Percentiles rank a stretch among this genome's conserved stretches.
Conservation (phyloP, 176 grass and related monocot species). For the Ensete ventricosum region DNA sequence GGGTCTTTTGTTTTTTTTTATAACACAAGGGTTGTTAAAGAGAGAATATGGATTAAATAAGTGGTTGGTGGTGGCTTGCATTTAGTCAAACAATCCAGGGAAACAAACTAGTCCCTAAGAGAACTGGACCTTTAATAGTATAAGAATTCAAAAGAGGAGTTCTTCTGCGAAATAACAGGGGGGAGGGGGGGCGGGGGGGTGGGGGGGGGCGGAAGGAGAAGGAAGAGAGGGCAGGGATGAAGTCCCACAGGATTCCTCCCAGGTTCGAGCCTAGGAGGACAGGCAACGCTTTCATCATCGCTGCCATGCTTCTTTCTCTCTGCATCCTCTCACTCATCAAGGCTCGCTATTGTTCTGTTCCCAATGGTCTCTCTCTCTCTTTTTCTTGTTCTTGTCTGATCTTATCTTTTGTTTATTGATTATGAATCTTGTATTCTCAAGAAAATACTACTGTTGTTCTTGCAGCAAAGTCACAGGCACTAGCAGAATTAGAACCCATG, state of each 20-base stretch:
- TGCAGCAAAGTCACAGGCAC: constrained; percentile 4
- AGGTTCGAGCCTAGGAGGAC: constrained; percentile 38
- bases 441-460: not conserved
- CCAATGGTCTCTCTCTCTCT: constrained; percentile 4
- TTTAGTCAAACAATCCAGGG: not conserved
- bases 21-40: not conserved
- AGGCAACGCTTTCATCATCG: constrained; percentile 52
- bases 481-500: not conserved
- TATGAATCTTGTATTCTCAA: not conserved
- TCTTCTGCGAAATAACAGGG: not conserved
- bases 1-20: not conserved
- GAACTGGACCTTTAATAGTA: not conserved
- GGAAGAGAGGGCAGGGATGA: constrained; percentile 26
- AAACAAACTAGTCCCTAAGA: not conserved
- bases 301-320: constrained; percentile 55
- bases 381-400: not conserved
- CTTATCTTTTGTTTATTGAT: not conserved
- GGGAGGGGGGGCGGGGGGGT: not conserved
- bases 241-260: constrained; percentile 34
- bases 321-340: constrained; percentile 48
- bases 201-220: not conserved
- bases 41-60: too few species aligned
- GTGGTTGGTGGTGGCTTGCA: not conserved
- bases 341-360: constrained; percentile 42
- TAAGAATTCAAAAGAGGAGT: not conserved